Evolutionary conservation across 345 rosid genomes (phyloP).

Genomic region (Euphorbia lathyris): DNA sequence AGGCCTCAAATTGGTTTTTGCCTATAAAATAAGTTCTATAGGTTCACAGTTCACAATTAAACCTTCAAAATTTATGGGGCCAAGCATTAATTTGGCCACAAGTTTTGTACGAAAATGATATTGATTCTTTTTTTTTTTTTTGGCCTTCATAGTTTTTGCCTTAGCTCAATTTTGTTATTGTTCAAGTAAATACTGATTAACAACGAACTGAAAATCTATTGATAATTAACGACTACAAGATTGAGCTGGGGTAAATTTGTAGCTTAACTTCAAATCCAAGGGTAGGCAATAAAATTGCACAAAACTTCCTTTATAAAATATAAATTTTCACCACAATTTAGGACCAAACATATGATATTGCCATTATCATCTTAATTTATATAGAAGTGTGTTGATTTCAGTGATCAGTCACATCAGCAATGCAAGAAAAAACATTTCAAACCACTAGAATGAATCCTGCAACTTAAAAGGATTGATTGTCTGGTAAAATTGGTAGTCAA

Average conservation of each 20-base stretch:
- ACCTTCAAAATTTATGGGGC: too few species aligned
- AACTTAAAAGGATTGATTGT: background rate
- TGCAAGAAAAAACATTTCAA: background rate
- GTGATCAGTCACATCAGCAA: background rate
- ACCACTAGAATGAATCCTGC: background rate
- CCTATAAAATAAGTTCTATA: too few species aligned
- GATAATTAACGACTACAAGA: too few species aligned
- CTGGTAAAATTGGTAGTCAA: constrained; percentile 9
- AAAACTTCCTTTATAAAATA: background rate
- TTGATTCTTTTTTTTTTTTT: too few species aligned
- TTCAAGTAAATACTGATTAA: too few species aligned
- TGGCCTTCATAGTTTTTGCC: too few species aligned
- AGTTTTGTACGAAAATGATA: too few species aligned
- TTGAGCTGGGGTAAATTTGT: background rate
- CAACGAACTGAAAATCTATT: too few species aligned
- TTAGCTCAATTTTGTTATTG: too few species aligned
- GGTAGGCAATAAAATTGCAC: background rate
- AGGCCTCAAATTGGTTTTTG: too few species aligned
- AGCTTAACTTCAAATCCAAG: background rate
- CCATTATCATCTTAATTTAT: background rate
- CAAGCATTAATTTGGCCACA: too few species aligned
- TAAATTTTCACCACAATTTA: background rate
- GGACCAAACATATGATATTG: background rate
- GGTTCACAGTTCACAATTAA: too few species aligned
- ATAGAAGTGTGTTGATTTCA: background rate